Base-by-base conservation (phyloP, 106 monocot genomes). In the Dendrobium officinale region DNA sequence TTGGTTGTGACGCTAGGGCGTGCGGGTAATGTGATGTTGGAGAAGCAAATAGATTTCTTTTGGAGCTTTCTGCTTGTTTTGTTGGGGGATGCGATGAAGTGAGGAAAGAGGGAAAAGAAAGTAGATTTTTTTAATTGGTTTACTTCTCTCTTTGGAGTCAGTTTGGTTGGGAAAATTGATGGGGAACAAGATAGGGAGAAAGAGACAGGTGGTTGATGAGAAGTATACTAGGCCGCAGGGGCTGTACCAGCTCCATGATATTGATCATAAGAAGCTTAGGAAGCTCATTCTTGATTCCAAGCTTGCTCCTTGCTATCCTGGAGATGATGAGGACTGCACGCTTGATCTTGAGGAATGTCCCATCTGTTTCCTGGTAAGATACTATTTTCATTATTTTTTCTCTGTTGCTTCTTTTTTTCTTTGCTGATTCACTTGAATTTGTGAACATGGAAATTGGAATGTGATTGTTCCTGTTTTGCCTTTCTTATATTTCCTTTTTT, bases 261-360 rank as follows among this genome's bases (percentile, higher is more conserved):
- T 96, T 49, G 93, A 96, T 77, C 88, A 87, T 48, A 96, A 93
- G 88, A 93, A 96, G 90, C 90, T 96, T 24, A 77, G 91, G 84
- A 91, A 90, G 88, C 91, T 96, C 54, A 96, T 96, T 58, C 93
- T 93, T n/a, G 91, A 93, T 48, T 85, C 96, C 9, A 96, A 96
- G 81, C 81, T 96, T 11, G 95, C 95, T 10, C 95, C 95, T 47
- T 96, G 96, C 68, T 93, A 90, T 43, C 91, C 83, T 13, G 95
- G 95, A 5, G 85, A 86, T 6, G 95, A 96, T 6, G 95, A 96
- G 3, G 93, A 91, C 16, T 84, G 67, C 81, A 47, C 88, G 1
- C 26, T 79, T 9, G 91, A 93, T 83, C 88, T 86, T 54, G 95
- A 96, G 59, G 95, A 93, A 56, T 96, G 95, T 75, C 95, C 95